Evolutionary conservation across 2,329 filamentous ascomycete species (phyloP).

Genomic region (Fusarium staphyleae): DNA sequence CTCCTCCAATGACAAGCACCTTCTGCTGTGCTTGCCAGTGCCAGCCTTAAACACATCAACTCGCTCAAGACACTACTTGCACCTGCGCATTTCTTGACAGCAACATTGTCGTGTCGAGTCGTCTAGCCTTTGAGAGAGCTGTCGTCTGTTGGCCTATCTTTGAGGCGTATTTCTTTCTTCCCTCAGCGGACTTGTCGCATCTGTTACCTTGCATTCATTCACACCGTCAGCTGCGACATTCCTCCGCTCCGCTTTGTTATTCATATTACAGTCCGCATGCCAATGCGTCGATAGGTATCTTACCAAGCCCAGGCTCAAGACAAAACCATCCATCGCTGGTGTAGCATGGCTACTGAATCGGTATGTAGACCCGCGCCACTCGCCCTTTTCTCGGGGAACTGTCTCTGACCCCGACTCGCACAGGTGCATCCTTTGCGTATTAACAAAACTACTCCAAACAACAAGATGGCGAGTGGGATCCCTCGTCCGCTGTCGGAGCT

Average conservation of each 20-base stretch:
- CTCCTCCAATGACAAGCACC: constrained; percentile 40
- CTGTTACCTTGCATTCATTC: constrained; percentile 39
- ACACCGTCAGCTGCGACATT: constrained; percentile 40
- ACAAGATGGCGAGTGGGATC: constrained; percentile 67
- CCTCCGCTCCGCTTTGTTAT: constrained; percentile 37
- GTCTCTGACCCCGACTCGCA: constrained; percentile 33
- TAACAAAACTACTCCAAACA: constrained; percentile 68
- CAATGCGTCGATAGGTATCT: constrained; percentile 46
- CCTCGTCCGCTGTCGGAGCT: constrained; percentile 88
- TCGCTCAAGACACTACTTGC: constrained; percentile 36
- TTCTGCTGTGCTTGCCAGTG: constrained; percentile 24
- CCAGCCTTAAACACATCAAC: constrained; percentile 46
- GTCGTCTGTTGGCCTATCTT: constrained; percentile 29
- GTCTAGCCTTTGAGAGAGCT: constrained; percentile 38
- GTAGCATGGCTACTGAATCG: constrained; percentile 50
- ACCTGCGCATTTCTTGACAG: constrained; percentile 37
- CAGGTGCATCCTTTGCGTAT: constrained; percentile 83
- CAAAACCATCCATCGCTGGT: constrained; percentile 32
- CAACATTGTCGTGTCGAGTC: constrained; percentile 36
- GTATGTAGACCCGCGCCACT: constrained; percentile 43
- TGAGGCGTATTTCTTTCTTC: constrained; percentile 39
- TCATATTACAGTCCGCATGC: constrained; percentile 40
- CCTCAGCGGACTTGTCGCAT: constrained; percentile 34
- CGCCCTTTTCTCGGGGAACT: constrained; percentile 23
- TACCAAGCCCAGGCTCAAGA: constrained; percentile 30